Percentiles rank a stretch among this genome's conserved stretches.
phyloP scores from a whole-genome alignment of 2,329 filamentous ascomycete genomes.

The Aspergillus pseudoglaucus region DNA sequence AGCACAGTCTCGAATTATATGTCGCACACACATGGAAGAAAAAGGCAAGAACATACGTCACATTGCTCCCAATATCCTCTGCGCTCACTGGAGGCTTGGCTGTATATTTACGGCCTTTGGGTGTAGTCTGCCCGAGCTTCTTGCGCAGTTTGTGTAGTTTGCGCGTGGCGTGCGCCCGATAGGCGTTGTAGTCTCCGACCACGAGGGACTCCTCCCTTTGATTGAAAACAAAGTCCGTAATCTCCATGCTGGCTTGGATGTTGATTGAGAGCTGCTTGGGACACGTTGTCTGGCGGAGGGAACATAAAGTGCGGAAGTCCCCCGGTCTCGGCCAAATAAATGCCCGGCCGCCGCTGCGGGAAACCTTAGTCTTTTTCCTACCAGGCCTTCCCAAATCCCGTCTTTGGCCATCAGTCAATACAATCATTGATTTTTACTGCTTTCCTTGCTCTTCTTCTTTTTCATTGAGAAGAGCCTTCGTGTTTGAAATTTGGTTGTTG shows the following conservation, averaged over 20 bases:
- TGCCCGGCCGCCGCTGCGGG: slow-evolving; percentile 20
- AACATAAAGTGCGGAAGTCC: slow-evolving; percentile 20
- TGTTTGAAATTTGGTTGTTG: not conserved
- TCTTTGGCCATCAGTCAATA: slow-evolving; percentile 1
- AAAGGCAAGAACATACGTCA: slow-evolving; percentile 56
- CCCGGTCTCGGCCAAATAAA: slow-evolving; percentile 29
- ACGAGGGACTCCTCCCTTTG: slow-evolving; percentile 77
- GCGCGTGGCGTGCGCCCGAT: slow-evolving; percentile 71
- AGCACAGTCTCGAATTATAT: slow-evolving; percentile 3
- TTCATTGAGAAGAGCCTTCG: not conserved
- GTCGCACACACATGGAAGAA: not conserved
- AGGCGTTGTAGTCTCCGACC: slow-evolving; percentile 81
- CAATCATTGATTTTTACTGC: not conserved
- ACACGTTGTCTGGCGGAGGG: slow-evolving; percentile 3
- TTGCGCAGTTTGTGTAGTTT: slow-evolving; percentile 76
- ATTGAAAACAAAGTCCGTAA: slow-evolving; percentile 75
- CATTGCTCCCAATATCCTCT: slow-evolving; percentile 65
- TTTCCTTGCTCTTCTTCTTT: not conserved
- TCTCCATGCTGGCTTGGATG: slow-evolving; percentile 60
- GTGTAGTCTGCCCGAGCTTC: slow-evolving; percentile 76
- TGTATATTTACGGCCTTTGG: slow-evolving; percentile 78
- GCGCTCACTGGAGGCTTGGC: slow-evolving; percentile 64
- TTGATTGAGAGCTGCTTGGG: not conserved
- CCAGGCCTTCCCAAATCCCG: slow-evolving; percentile 14
- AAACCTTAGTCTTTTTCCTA: slow-evolving; percentile 17